Evolutionary conservation across 805 yeast species (phyloP).

Genomic region (Cyberlindnera xylosilytica): DNA sequence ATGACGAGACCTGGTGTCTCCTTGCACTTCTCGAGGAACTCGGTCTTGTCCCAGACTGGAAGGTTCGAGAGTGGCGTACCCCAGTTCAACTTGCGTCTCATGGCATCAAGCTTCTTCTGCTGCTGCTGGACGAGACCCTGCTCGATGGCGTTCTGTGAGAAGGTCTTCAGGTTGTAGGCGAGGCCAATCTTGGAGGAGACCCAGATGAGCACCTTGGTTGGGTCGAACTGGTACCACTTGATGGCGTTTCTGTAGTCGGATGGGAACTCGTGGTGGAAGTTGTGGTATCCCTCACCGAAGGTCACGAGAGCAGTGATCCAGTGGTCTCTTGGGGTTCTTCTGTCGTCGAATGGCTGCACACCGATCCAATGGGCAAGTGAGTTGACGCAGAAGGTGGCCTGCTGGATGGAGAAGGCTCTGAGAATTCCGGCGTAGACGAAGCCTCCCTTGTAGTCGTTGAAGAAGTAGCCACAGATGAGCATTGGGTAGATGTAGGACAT

Average conservation of each 20-base stretch:
- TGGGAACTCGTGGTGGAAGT: slow-evolving; percentile 90
- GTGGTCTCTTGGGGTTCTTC: slow-evolving; percentile 85
- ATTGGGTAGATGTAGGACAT: slow-evolving; percentile 64
- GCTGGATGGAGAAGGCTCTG: slow-evolving; percentile 70
- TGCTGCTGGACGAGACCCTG: slow-evolving; percentile 82
- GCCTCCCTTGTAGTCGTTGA: slow-evolving; percentile 68
- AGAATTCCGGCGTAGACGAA: slow-evolving; percentile 73
- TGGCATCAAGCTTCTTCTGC: slow-evolving; percentile 70
- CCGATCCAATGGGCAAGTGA: slow-evolving; percentile 88
- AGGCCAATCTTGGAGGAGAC: slow-evolving; percentile 60
- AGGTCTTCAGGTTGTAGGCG: slow-evolving; percentile 66
- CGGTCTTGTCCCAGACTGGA: slow-evolving; percentile 72
- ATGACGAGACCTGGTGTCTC: slow-evolving; percentile 60
- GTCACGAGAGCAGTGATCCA: slow-evolving; percentile 77
- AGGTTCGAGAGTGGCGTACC: slow-evolving; percentile 63
- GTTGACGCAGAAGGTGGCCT: slow-evolving; percentile 83
- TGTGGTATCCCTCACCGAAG: slow-evolving; percentile 87
- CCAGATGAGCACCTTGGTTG: slow-evolving; percentile 67
- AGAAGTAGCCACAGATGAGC: slow-evolving; percentile 49
- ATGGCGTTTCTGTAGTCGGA: slow-evolving; percentile 85
- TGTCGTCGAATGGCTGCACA: slow-evolving; percentile 80
- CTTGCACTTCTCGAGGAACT: slow-evolving; percentile 41
- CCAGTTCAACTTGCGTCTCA: slow-evolving; percentile 66
- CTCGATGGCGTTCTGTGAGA: slow-evolving; percentile 76
- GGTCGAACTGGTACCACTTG: slow-evolving; percentile 86